phyloP scores from a whole-genome alignment of 2,329 filamentous ascomycete genomes.

The Fusarium lyarnte region DNA sequence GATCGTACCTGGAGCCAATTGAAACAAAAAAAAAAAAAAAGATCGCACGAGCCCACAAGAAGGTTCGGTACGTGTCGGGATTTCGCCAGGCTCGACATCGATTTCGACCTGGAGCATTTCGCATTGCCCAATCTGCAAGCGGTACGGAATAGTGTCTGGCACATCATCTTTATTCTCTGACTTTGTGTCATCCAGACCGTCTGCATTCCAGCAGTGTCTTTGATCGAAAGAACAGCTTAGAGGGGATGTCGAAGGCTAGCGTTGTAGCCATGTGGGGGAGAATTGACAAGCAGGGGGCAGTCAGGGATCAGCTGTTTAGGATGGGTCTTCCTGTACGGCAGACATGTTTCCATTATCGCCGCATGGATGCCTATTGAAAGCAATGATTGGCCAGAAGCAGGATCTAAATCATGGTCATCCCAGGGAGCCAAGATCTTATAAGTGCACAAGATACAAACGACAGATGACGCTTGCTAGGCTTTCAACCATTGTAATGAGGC shows the following conservation, averaged over 20 bases:
- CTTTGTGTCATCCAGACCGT: conserved; percentile 3
- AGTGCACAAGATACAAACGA: conserved; percentile 24
- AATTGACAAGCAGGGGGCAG: conserved; percentile 39
- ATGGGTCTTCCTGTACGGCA: conserved; percentile 43
- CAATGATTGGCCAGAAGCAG: conserved; percentile 37
- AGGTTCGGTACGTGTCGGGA: conserved; percentile 20
- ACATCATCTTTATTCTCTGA: conserved; percentile 6
- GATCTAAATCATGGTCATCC: conserved; percentile 31
- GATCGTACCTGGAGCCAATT: conserved; percentile 42
- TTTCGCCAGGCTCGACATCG: conserved; percentile 21
- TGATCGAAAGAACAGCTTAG: conserved; percentile 23
- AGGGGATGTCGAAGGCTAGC: conserved; percentile 32
- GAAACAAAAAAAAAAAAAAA: conserved; percentile 19
- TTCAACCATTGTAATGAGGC: neutral
- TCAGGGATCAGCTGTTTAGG: conserved; percentile 39
- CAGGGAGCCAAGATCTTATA: conserved; percentile 27
- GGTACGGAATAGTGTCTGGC: neutral
- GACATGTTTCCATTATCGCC: conserved; percentile 45
- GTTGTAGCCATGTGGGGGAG: conserved; percentile 38
- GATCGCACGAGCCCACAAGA: conserved; percentile 34
- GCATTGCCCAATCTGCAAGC: conserved; percentile 9
- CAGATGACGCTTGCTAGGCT: neutral
- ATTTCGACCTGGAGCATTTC: neutral
- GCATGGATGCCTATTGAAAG: conserved; percentile 33
- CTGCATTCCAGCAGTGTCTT: conserved; percentile 8